Conservation (phyloP, 2,329 filamentous ascomycete genomes). For the Talaromyces funiculosus region DNA sequence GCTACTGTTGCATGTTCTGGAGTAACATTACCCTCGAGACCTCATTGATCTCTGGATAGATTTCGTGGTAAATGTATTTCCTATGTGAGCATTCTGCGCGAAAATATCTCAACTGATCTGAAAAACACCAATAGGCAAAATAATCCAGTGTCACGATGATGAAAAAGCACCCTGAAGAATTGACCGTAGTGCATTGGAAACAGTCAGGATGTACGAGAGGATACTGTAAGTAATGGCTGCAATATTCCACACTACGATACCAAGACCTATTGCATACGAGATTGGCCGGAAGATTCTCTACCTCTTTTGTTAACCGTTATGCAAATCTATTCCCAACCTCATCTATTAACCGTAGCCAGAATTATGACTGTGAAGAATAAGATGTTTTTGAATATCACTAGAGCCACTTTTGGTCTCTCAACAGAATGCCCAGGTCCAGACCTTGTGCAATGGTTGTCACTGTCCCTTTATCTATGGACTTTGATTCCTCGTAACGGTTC, state of each 20-base stretch:
- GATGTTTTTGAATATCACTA: no score
- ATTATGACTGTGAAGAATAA: slow-evolving; percentile 17
- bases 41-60: not conserved
- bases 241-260: slow-evolving; percentile 63
- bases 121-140: slow-evolving; percentile 70
- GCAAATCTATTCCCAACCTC: slow-evolving; percentile 16
- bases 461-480: not conserved
- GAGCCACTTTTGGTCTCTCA: slow-evolving; percentile 14
- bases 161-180: slow-evolving; percentile 66
- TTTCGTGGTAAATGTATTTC: not conserved
- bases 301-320: slow-evolving; percentile 16
- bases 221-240: slow-evolving; percentile 65
- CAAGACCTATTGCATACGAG: slow-evolving; percentile 74
- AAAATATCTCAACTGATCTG: slow-evolving; percentile 64
- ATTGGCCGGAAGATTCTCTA: slow-evolving; percentile 58
- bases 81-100: slow-evolving; percentile 63
- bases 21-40: not conserved
- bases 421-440: slow-evolving; percentile 17
- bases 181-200: slow-evolving; percentile 57
- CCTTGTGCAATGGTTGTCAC: slow-evolving; percentile 13
- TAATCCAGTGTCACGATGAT: slow-evolving; percentile 43
- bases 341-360: slow-evolving; percentile 12
- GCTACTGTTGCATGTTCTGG: not conserved
- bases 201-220: slow-evolving; percentile 70
- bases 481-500: not conserved